phyloP scores from a whole-genome alignment of 1,284 basidiomycete species.

The Farysia itapuensis region DNA sequence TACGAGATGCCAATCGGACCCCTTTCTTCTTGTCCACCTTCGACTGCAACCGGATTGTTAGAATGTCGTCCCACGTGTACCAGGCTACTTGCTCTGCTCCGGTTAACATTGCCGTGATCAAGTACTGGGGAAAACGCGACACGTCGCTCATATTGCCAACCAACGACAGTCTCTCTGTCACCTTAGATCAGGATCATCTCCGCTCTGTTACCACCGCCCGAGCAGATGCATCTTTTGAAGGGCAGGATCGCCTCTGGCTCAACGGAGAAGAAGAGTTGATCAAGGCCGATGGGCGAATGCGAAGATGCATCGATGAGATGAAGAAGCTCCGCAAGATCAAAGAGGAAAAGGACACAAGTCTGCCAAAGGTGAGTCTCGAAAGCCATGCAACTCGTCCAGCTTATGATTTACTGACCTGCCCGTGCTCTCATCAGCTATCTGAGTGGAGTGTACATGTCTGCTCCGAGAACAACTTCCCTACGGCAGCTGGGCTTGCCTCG shows the following conservation, averaged over 20 bases:
- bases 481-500: constrained; percentile 94
- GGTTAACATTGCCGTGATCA: constrained; percentile 95
- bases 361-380: constrained; percentile 39
- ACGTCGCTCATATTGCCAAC: constrained; percentile 93
- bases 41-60: too few relatives aligned
- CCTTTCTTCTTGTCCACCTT: too few relatives aligned
- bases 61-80: constrained; percentile 64
- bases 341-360: constrained; percentile 64
- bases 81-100: constrained; percentile 89
- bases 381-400: neutral
- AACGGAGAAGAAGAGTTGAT: constrained; percentile 89
- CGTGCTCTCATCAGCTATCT: constrained; percentile 40
- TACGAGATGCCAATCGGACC: too few relatives aligned
- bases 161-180: constrained; percentile 95
- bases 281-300: constrained; percentile 75
- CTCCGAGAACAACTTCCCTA: constrained; percentile 98
- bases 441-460: constrained; percentile 68
- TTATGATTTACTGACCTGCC: neutral
- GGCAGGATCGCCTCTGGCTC: constrained; percentile 80
- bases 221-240: constrained; percentile 73
- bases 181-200: constrained; percentile 93
- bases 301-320: constrained; percentile 86
- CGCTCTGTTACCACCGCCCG: constrained; percentile 90
- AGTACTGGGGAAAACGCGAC: constrained; percentile 94
- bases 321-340: constrained; percentile 73